These are phyloP conservation scores for Chloranthus sessilifolius DNA, from an alignment of 164 flowering plant species.

Conservation along the genomic window DNA sequence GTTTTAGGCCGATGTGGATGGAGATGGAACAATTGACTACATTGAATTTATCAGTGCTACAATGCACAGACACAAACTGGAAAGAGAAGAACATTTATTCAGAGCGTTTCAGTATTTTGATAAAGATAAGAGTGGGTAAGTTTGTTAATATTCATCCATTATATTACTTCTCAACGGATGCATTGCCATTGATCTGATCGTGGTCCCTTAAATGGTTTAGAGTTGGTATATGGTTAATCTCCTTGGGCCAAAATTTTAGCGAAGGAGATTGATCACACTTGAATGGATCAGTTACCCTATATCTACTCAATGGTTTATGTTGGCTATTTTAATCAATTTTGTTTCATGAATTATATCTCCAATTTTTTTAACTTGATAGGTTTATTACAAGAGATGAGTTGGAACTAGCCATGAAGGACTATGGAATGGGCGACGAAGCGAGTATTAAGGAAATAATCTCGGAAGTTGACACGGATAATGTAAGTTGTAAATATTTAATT, in stretches of 20 bases:
- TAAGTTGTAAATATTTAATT: conserved; percentile 30
- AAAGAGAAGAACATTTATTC: conserved; percentile 79
- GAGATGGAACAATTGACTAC: conserved; percentile 86
- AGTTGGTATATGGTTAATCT: too few relatives aligned
- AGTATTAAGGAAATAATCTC: conserved; percentile 69
- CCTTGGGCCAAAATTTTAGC: too few relatives aligned
- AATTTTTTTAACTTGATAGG: conserved; percentile 26
- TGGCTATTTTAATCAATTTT: neutral
- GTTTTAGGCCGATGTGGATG: conserved; percentile 89
- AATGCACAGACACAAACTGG: conserved; percentile 83
- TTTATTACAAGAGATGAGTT: conserved; percentile 81
- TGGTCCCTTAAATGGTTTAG: neutral
- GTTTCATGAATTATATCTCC: neutral
- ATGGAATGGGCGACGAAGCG: conserved; percentile 72
- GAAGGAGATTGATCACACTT: too few relatives aligned
- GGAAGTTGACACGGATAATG: conserved; percentile 88
- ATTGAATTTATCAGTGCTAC: conserved; percentile 91
- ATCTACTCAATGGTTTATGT: neutral
- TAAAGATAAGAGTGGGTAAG: conserved; percentile 87
- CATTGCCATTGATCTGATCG: neutral
- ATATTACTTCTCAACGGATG: neutral
- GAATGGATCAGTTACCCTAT: too few relatives aligned
- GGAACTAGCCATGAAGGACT: conserved; percentile 66
- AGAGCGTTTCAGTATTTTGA: conserved; percentile 85
- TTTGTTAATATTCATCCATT: too few relatives aligned